phyloP scores from a whole-genome alignment of 768 basidiomycete species.

The Symmetrospora coprosmae region DNA sequence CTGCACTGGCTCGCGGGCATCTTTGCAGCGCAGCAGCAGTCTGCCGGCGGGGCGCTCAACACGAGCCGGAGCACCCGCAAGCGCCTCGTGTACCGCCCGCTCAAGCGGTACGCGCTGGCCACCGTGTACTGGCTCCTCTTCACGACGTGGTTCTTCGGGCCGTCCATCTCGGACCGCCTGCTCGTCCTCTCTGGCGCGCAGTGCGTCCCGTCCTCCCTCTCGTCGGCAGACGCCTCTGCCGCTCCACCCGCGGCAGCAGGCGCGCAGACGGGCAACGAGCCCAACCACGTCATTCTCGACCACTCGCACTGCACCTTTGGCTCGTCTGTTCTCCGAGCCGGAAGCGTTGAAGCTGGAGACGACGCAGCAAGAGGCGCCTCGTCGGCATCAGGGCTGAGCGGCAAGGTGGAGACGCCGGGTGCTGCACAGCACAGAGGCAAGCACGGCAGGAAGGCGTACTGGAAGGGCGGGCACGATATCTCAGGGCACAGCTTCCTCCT shows the following conservation, averaged over 20 bases:
- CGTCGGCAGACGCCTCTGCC: background rate
- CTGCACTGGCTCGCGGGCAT: constrained; percentile 13
- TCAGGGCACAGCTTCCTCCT: constrained; percentile 88
- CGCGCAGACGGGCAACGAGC: constrained; percentile 16
- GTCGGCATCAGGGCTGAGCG: too few species aligned
- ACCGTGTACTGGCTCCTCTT: constrained; percentile 55
- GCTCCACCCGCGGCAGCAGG: constrained; percentile 7
- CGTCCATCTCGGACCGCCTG: constrained; percentile 56
- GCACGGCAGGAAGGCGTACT: constrained; percentile 41
- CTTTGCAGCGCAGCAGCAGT: too few species aligned
- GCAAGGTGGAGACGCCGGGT: too few species aligned
- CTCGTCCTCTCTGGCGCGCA: constrained; percentile 56
- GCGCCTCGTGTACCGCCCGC: background rate
- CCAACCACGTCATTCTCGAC: background rate
- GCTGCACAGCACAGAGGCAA: background rate
- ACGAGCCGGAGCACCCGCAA: constrained; percentile 6
- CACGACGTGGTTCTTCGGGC: constrained; percentile 79
- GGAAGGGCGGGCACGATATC: constrained; percentile 75
- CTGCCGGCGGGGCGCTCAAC: constrained; percentile 10
- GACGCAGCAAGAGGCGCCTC: background rate
- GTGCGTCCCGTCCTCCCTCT: constrained; percentile 43
- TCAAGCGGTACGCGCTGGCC: constrained; percentile 37
- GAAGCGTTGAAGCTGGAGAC: too few species aligned
- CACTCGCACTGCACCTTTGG: background rate
- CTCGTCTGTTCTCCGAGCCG: too few species aligned